These are phyloP conservation scores for Perkinsus marinus DNA, from an alignment of 169 alveolate genomes.

Conservation along the genomic window DNA sequence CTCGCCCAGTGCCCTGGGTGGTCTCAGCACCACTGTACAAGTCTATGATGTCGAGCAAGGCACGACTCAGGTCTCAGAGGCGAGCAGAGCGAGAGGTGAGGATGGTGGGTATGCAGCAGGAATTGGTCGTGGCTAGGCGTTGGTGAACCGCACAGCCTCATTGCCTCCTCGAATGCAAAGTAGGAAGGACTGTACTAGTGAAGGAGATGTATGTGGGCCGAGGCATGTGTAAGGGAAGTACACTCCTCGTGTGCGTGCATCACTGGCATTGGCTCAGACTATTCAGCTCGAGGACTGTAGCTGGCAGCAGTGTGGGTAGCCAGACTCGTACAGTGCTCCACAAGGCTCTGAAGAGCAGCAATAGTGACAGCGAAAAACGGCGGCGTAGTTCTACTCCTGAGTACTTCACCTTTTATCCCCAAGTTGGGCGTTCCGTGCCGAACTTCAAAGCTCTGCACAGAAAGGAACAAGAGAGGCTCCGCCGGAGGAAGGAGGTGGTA, in stretches of 20 bases:
- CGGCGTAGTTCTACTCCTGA: too few relatives aligned
- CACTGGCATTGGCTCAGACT: neutral
- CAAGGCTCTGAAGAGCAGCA: neutral
- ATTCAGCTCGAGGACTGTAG: neutral
- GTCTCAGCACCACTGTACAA: neutral
- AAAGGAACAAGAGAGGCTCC: too few relatives aligned
- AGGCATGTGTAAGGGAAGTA: neutral
- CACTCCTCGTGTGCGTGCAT: neutral
- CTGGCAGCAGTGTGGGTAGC: neutral
- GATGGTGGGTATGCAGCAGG: neutral
- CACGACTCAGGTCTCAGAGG: neutral
- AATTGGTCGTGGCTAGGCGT: neutral
- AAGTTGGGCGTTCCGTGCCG: too few relatives aligned
- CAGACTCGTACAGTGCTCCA: neutral
- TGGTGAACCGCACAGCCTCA: neutral
- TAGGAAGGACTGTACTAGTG: neutral
- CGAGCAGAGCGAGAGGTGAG: neutral
- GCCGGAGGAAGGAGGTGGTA: too few relatives aligned
- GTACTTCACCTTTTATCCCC: too few relatives aligned
- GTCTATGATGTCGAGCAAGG: neutral
- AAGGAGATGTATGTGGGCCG: neutral
- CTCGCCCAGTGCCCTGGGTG: neutral
- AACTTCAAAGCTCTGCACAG: too few relatives aligned
- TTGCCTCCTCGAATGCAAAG: neutral
- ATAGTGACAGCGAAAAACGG: too few relatives aligned